These are phyloP conservation scores for Pyrus pyrifolia DNA, from an alignment of 306 rosid species.

Conservation along the genomic window DNA sequence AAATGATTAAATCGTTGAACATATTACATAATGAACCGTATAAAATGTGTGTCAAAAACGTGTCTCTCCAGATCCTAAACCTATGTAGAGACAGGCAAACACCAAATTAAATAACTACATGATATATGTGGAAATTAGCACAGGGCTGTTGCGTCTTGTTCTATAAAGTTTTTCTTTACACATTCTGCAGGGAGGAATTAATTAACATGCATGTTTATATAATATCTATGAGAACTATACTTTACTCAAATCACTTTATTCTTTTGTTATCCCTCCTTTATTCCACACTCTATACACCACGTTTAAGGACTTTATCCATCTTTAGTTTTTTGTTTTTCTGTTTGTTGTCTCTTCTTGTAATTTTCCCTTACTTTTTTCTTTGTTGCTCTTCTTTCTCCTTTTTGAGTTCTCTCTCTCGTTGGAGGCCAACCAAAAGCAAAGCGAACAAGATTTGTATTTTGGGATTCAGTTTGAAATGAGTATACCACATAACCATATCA, in stretches of 20 bases:
- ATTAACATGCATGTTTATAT: constrained; percentile 13
- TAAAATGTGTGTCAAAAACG: no score
- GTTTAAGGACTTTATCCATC: constrained; percentile 47
- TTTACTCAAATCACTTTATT: constrained; percentile 47
- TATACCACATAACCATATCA: no score
- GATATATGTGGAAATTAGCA: background rate
- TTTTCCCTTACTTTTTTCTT: constrained; percentile 35
- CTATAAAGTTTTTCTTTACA: constrained; percentile 24
- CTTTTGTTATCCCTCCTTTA: constrained; percentile 63
- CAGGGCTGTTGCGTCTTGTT: constrained; percentile 1
- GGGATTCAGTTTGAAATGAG: no score
- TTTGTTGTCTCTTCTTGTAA: constrained; percentile 31
- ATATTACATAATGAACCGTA: no score
- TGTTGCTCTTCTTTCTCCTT: constrained; percentile 30
- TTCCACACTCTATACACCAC: constrained; percentile 38
- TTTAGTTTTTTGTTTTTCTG: constrained; percentile 51
- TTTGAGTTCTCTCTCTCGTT: background rate
- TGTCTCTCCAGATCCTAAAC: no score
- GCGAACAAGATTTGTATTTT: no score
- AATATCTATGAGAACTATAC: constrained; percentile 1
- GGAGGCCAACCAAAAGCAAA: background rate
- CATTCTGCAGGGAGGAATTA: constrained; percentile 20
- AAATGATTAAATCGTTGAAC: no score
- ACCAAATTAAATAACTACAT: background rate
- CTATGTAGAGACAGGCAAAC: no score